Conservation (phyloP, 2,329 filamentous ascomycete species). For the Alternaria sp. region DNA sequence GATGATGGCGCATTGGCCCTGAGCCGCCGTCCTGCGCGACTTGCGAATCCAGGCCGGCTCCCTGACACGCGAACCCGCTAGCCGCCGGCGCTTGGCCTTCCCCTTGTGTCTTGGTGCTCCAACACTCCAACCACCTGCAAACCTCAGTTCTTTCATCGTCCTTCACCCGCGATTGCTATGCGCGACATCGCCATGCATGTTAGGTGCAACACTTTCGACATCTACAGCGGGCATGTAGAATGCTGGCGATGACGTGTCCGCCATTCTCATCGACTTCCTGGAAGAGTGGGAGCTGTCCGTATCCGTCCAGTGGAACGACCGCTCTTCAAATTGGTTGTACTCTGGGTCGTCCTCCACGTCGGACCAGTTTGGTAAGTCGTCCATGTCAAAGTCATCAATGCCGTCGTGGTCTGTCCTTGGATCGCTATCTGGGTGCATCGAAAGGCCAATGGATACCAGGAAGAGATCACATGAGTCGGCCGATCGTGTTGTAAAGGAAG, state of each 20-base stretch:
- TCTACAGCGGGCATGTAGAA: neutral
- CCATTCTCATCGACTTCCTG: too few relatives aligned
- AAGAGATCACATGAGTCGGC: neutral
- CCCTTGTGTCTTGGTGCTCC: neutral
- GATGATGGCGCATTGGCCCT: constrained; percentile 10
- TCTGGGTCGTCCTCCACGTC: constrained; percentile 2
- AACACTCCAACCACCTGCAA: neutral
- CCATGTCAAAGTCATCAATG: neutral
- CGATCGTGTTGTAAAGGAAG: neutral
- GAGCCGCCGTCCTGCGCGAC: constrained; percentile 10
- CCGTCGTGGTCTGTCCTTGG: neutral
- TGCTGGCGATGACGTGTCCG: neutral
- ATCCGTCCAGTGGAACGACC: neutral
- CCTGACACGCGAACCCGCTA: constrained; percentile 13
- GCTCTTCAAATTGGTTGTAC: neutral
- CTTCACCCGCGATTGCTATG: neutral
- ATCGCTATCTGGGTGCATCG: neutral
- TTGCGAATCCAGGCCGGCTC: constrained; percentile 18
- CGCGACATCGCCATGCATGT: neutral
- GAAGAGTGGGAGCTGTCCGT: neutral
- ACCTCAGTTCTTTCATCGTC: neutral
- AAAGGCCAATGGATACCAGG: neutral
- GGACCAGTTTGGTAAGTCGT: neutral
- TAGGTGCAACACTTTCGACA: neutral
- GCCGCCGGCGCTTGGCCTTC: constrained; percentile 6